Evolutionary conservation across 2,329 filamentous ascomycete species (phyloP), one percentile per base, ranked within the genome.

Genomic region (Aspergillus eucalypticola): DNA sequence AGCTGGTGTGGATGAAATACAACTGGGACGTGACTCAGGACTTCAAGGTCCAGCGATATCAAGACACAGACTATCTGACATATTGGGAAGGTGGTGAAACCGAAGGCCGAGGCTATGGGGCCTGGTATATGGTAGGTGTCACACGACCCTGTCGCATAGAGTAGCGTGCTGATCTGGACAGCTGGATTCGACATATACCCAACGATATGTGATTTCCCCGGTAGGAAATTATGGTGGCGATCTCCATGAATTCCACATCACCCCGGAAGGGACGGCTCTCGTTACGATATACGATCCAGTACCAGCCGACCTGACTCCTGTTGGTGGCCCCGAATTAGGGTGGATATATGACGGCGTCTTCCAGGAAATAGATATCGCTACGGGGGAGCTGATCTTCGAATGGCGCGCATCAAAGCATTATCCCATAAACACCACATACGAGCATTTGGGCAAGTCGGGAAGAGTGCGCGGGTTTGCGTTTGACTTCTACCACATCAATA

Each of bases 401-500:
- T 78, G 75, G 75, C 73, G 72, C 11, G 69, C 70, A 52, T 71
- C 75, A 0, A 68, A 76, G 8, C 73, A 78, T 51, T 62, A 68
- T 48, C 60, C 66, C 2, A 54, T 73, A 39, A 66, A 66, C 41
- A 64, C 57, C 55, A 71, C 61, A 2, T 71, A 65, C 17, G 59
- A 68, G 11, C 10, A 39, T 1, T 32, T 64, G 0, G 39, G 50
- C 2, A 42, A 53, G 1, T 42, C 52, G 1, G 70, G 69, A 5
- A 56, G 52, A 27, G 38, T 56, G 5, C 60, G 60, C 8, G 42
- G 51, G 3, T 58, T 58, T 2, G 75, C 78, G 1, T 86, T 82
- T 72, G 83, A 86, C 68, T 85, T 79, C 61, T 85, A 85, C 68
- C 83, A 85, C 68, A 80, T 86, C 71, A 84, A 86, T 71, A 82